These are phyloP conservation scores for Xylariaceae sp. DNA, from an alignment of 2,329 filamentous ascomycete species.

Conservation along the genomic window DNA sequence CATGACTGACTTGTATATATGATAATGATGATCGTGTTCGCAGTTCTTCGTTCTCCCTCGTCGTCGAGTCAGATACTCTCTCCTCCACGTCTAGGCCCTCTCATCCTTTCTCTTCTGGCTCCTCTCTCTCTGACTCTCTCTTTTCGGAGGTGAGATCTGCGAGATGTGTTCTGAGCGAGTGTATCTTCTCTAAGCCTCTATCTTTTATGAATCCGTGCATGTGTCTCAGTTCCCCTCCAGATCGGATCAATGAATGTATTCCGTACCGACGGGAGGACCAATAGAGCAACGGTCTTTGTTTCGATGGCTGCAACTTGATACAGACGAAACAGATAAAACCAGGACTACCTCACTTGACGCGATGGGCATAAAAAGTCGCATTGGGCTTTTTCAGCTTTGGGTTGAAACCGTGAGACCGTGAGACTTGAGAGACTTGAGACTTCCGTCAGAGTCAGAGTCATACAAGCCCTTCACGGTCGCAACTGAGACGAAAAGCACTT, in stretches of 20 bases:
- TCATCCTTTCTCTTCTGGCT: not conserved
- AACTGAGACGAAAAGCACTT: not conserved
- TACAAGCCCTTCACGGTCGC: not conserved
- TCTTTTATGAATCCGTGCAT: not conserved
- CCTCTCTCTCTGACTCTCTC: not conserved
- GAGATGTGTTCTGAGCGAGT: too few species aligned
- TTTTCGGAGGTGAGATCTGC: not conserved
- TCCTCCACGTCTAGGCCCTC: not conserved
- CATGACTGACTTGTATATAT: slow-evolving; percentile 4
- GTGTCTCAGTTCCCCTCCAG: not conserved
- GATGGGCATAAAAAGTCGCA: not conserved
- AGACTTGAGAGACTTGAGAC: too few species aligned
- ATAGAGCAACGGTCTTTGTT: not conserved
- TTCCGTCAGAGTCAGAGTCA: too few species aligned
- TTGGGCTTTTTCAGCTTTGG: too few species aligned
- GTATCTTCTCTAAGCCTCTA: not conserved
- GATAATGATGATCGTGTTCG: not conserved
- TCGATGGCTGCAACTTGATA: not conserved
- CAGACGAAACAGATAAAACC: not conserved
- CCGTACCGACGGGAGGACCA: not conserved
- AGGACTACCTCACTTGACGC: not conserved
- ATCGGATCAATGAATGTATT: not conserved
- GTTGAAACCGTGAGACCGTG: too few species aligned
- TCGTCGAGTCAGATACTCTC: not conserved
- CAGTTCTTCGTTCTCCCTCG: slow-evolving; percentile 1